These are phyloP conservation scores for Tetradesmus obliquus DNA, from an alignment of 139 green algal species.

Conservation along the genomic window DNA sequence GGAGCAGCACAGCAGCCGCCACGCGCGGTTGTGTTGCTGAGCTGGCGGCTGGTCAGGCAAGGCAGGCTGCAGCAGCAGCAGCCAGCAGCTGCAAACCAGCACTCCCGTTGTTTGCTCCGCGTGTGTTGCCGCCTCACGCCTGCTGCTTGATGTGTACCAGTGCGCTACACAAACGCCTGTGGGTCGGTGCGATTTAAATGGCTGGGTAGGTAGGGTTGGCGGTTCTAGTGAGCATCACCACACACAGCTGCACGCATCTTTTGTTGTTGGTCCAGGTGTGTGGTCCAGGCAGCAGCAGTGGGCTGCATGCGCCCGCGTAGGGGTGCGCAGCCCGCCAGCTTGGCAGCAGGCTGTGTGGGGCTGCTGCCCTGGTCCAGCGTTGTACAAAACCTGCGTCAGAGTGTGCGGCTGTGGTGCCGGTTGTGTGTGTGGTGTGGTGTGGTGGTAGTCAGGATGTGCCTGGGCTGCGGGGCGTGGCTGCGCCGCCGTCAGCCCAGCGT, in stretches of 20 bases:
- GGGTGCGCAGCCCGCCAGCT: too few species aligned
- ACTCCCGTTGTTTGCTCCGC: neutral
- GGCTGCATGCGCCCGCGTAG: neutral
- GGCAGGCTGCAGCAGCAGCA: neutral
- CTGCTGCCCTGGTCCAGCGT: neutral
- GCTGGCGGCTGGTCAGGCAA: neutral
- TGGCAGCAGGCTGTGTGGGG: neutral
- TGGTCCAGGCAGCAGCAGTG: neutral
- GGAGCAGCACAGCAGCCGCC: neutral
- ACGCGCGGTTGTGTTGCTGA: neutral
- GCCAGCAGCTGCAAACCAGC: neutral
- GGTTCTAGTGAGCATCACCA: neutral
- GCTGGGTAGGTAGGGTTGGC: neutral
- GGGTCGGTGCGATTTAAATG: neutral
- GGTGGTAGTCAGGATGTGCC: neutral
- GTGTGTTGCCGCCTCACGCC: neutral
- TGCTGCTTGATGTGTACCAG: neutral
- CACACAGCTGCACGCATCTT: neutral
- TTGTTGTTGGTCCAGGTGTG: neutral
- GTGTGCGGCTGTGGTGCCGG: neutral
- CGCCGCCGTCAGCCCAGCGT: neutral
- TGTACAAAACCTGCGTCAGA: neutral
- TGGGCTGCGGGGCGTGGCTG: neutral
- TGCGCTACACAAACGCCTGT: neutral
- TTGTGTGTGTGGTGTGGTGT: neutral